Conservation (phyloP, 345 rosid genomes). For the Rhizophora apiculata region DNA sequence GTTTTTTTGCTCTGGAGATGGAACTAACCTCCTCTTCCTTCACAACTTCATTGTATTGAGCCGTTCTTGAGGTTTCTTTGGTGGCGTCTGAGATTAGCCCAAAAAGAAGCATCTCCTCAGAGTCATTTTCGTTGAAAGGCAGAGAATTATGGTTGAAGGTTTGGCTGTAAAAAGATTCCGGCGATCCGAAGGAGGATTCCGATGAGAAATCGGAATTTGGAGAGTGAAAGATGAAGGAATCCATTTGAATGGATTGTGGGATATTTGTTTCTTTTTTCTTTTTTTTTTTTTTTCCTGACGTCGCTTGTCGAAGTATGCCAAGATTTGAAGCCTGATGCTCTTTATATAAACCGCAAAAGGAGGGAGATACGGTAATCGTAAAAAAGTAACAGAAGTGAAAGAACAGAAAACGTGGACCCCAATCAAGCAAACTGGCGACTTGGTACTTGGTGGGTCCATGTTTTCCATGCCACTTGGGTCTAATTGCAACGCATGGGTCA, state of each 20-base stretch:
- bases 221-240: conserved; percentile 39
- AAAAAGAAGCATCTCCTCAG: conserved; percentile 85
- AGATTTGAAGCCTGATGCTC: conserved; percentile 7
- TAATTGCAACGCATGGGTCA: conserved; percentile 34
- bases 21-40: conserved; percentile 58
- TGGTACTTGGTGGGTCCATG: background rate
- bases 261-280: background rate
- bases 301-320: conserved; percentile 1
- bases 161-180: conserved; percentile 40
- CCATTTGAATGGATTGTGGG: conserved; percentile 29
- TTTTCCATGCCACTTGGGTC: background rate
- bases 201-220: conserved; percentile 48
- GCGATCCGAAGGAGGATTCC: conserved; percentile 53
- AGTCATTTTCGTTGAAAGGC: conserved; percentile 91
- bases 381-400: background rate
- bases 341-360: conserved; percentile 28
- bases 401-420: background rate
- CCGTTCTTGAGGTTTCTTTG: conserved; percentile 26
- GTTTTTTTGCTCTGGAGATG: conserved; percentile 20
- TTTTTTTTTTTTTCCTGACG: background rate
- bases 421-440: too few species aligned
- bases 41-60: conserved; percentile 1
- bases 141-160: conserved; percentile 36
- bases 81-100: conserved; percentile 51
- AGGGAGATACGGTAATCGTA: background rate